Evolutionary conservation across 805 yeast species (phyloP), one percentile per base, ranked within the genome.

Genomic region (Lipomyces yamanashiensis): DNA sequence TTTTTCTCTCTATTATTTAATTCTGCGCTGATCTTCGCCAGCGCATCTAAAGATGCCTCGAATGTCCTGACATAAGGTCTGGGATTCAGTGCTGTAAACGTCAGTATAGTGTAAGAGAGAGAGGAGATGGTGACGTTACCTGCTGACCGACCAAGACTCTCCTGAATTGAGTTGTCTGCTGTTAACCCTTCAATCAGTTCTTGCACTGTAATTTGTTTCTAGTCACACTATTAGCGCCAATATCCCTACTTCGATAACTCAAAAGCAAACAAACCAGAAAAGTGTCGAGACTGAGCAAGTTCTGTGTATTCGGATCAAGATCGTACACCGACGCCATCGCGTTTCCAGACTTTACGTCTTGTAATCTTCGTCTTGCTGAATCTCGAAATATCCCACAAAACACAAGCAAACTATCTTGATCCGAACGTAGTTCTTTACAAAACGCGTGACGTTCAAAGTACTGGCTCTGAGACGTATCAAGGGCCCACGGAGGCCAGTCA

Each of bases 61-160:
- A 95, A 92, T 0, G 97, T 90, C 69, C 97, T 84, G 53, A 93
- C 93, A 73, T 90, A 95, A 1, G 98, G 98, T 72, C 90, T 91
- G 1, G 98, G 97, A 72, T 95, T 97, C 59, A 91, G 76, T 12
- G 77, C 75, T 67, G 21, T 39, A 45, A 36, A 15, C 6, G 54
- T 39, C 28, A n/a, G 41, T 36, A 13, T 5, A 19, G 7, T 28
- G 12, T 2, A 40, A 15, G 48, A n/a, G n/a, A 10, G 7, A 23
- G 17, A 21, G 39, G 21, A 21, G 48, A 39, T 7, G 52, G n/a
- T 21, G 50, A 39, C 62, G n/a, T 37, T 41, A 63, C 67, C 54
- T 1, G 47, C 51, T 2, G 54, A 39, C 2, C 41, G 62, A 33
- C 57, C 49, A 34, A 48, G 39, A 47, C 56, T 59, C 23, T 62